phyloP scores from a whole-genome alignment of 2,329 filamentous ascomycete species.

The Colletotrichum chlorophyti region DNA sequence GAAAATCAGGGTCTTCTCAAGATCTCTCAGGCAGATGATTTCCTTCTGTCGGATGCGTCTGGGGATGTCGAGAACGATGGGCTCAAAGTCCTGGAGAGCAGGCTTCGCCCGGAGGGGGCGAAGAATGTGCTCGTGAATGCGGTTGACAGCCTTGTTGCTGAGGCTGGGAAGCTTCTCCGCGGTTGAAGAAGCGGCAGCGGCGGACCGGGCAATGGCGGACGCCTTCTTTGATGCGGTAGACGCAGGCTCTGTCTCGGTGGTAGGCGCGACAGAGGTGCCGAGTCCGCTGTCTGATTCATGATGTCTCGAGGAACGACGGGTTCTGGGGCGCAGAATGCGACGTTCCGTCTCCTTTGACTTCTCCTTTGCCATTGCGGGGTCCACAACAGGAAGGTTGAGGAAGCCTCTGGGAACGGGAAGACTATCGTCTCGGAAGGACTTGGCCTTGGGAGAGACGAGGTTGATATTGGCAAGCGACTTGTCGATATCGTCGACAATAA shows the following conservation, averaged over 20 bases:
- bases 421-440: constrained; percentile 59
- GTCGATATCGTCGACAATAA: constrained; percentile 72
- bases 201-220: constrained; percentile 68
- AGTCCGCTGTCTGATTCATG: constrained; percentile 88
- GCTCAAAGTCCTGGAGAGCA: constrained; percentile 79
- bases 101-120: constrained; percentile 78
- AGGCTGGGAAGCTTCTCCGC: constrained; percentile 64
- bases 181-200: constrained; percentile 53
- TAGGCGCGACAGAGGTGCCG: constrained; percentile 79
- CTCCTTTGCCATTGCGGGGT: constrained; percentile 53
- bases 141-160: constrained; percentile 72
- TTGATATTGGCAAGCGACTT: constrained; percentile 61
- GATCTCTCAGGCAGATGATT: constrained; percentile 88
- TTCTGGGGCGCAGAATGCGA: constrained; percentile 60
- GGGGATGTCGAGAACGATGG: constrained; percentile 79
- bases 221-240: constrained; percentile 48
- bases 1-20: constrained; percentile 92
- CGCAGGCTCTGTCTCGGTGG: constrained; percentile 54
- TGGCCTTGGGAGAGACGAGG: constrained; percentile 45
- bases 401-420: constrained; percentile 66
- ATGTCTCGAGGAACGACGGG: constrained; percentile 63
- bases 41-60: constrained; percentile 82
- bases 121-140: constrained; percentile 82
- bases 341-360: constrained; percentile 47
- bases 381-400: constrained; percentile 61